Base-by-base conservation (phyloP, 2,329 filamentous ascomycete species). In the Penicillium sp. region DNA sequence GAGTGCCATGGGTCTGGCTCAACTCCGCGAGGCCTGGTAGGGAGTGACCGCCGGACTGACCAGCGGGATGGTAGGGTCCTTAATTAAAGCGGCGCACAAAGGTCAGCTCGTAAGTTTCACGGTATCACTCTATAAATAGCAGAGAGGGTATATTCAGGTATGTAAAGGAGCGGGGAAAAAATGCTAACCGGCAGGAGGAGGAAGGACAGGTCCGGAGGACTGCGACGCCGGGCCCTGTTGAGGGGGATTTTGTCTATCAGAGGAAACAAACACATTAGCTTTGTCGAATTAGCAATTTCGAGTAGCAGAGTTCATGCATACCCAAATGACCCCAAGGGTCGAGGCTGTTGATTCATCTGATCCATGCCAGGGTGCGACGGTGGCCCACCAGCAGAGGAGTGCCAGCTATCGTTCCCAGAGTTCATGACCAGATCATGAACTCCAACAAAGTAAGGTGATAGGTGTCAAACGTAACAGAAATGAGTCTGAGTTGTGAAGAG, bases 21-120 rank as follows among this genome's bases (percentile, higher is more conserved):
- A 80, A 61, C 61, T 80, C 77, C 56, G 77, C 77, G 56, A 80
- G 64, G 24, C 75, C 77, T 35, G 77, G 78, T 45, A 80, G 71
- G 29, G 75, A 78, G 54, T 79, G 77, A n/a, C 75, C 73, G 37
- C 75, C 71, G 14, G 75, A 67, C 61, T 79, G 76, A 61, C 68
- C 71, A 53, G 63, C 70, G 52, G 73, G 71, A 59, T 79, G 77
- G 57, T 77, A 77, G 16, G 77, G 72, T 35, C 72, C 77, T 72
- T 52, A 33, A 59, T 27, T 21, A 16, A 26, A 52, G 47, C 43
- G 39, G 56, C 37, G 55, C 33, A 44, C n/a, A 48, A 54, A 35
- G 5, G 63, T 70, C 48, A 72, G 62, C 52, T 45, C 49, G 52
- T 48, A 14, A 6, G 39, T 41, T 29, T 19, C 10, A 39, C 11